A percentile compares a stretch with the other conserved stretches of the same genome.
These are phyloP conservation scores for Phaeoacremonium minimum DNA, from an alignment of 2,329 filamentous ascomycete genomes.

Conservation along the genomic window DNA sequence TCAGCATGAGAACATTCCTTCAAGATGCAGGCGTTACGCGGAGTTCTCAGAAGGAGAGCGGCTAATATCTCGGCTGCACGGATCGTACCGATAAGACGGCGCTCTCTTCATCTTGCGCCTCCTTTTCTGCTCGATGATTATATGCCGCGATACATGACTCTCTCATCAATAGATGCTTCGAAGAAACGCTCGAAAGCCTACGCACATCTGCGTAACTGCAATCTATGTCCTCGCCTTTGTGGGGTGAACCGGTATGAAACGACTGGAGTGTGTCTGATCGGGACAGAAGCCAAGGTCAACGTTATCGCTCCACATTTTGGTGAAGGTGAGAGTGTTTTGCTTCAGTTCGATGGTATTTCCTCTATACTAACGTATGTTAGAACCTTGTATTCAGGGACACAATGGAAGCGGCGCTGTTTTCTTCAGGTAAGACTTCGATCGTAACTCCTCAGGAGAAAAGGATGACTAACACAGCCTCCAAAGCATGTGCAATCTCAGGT, in stretches of 20 bases:
- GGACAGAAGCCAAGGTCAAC: constrained; percentile 72
- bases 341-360: no score
- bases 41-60: no score
- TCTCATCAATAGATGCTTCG: constrained; percentile 64
- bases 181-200: constrained; percentile 73
- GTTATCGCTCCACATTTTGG: constrained; percentile 84
- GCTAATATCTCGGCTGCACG: no score
- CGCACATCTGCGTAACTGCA: constrained; percentile 72
- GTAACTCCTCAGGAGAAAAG: constrained; percentile 36
- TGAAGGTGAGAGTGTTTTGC: constrained; percentile 46
- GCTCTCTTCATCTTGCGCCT: constrained; percentile 48
- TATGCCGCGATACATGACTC: constrained; percentile 64
- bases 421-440: constrained; percentile 78
- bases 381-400: constrained; percentile 79
- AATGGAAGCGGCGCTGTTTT: constrained; percentile 78
- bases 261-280: constrained; percentile 75
- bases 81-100: neutral
- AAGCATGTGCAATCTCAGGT: constrained; percentile 58
- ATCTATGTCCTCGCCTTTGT: constrained; percentile 74
- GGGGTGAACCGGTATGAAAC: constrained; percentile 77
- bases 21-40: no score
- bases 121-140: constrained; percentile 73
- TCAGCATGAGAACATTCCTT: no score
- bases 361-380: no score
- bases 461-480: constrained; percentile 5